Evolutionary conservation across 805 yeast species (phyloP).

Genomic region (Vanderwaltozyma verrucispora): DNA sequence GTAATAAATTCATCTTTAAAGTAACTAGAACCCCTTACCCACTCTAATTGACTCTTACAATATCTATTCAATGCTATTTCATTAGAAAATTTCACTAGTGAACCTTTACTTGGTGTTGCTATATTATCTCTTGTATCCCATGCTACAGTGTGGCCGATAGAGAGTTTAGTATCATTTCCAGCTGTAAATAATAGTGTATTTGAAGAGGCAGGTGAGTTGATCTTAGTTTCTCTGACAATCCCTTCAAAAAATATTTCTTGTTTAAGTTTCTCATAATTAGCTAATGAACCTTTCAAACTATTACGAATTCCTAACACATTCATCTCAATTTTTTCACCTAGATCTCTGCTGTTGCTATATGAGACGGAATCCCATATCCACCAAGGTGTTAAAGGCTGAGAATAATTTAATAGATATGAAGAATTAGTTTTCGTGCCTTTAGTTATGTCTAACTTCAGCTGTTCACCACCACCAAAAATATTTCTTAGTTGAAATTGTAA

Average conservation of each 20-base stretch:
- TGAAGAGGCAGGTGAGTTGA: constrained; percentile 38
- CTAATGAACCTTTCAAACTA: constrained; percentile 15
- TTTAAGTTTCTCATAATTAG: constrained; percentile 21
- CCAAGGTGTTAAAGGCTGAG: constrained; percentile 39
- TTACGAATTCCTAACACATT: constrained; percentile 31
- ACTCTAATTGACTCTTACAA: constrained; percentile 27
- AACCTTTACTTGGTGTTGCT: constrained; percentile 40
- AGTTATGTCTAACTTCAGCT: constrained; percentile 43
- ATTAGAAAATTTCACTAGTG: constrained; percentile 29
- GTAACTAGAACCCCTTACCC: constrained; percentile 18
- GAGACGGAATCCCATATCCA: constrained; percentile 46
- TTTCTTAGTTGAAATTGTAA: constrained; percentile 56
- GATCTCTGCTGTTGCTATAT: constrained; percentile 40
- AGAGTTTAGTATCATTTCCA: constrained; percentile 51
- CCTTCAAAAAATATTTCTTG: constrained; percentile 41
- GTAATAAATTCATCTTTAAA: constrained; percentile 29
- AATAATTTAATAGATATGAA: constrained; percentile 42
- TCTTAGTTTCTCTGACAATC: constrained; percentile 22
- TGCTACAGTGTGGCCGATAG: constrained; percentile 33
- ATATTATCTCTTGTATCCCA: constrained; percentile 34
- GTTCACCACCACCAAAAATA: constrained; percentile 62
- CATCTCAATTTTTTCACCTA: constrained; percentile 47
- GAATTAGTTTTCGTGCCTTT: constrained; percentile 52
- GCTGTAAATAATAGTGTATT: constrained; percentile 48
- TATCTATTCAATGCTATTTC: constrained; percentile 33